phyloP scores from a whole-genome alignment of 768 basidiomycete genomes.

The Mycena vulgaris region DNA sequence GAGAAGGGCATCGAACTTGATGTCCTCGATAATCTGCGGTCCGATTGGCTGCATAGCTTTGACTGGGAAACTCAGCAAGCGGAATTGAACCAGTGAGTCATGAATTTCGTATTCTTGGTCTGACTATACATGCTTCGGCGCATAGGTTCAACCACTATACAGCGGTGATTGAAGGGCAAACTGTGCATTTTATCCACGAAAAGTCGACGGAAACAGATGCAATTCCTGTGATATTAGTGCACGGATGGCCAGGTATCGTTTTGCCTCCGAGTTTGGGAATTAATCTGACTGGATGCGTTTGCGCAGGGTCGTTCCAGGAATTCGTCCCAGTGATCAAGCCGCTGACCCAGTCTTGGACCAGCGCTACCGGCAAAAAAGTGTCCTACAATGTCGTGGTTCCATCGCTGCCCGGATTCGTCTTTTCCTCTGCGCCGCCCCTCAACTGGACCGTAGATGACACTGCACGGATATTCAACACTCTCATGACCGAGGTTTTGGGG shows the following conservation, averaged over 20 bases:
- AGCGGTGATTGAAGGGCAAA: conserved; percentile 33
- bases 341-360: neutral
- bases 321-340: neutral
- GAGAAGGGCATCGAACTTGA: conserved; percentile 17
- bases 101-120: neutral
- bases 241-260: conserved; percentile 26
- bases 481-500: conserved; percentile 44
- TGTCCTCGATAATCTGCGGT: neutral
- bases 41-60: conserved; percentile 2
- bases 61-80: conserved; percentile 21
- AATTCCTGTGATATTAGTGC: too few relatives aligned
- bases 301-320: conserved; percentile 24
- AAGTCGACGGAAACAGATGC: conserved; percentile 12
- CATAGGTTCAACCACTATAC: conserved; percentile 30
- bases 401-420: conserved; percentile 37
- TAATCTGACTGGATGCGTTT: neutral
- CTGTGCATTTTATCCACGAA: conserved; percentile 18
- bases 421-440: conserved; percentile 29
- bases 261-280: neutral
- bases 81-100: conserved; percentile 13
- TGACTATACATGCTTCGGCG: neutral
- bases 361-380: neutral
- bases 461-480: conserved; percentile 42
- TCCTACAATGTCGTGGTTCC: conserved; percentile 17
- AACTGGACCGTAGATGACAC: conserved; percentile 42